Base-by-base conservation (phyloP, 2,329 filamentous ascomycete species). In the Diplodia seriata region DNA sequence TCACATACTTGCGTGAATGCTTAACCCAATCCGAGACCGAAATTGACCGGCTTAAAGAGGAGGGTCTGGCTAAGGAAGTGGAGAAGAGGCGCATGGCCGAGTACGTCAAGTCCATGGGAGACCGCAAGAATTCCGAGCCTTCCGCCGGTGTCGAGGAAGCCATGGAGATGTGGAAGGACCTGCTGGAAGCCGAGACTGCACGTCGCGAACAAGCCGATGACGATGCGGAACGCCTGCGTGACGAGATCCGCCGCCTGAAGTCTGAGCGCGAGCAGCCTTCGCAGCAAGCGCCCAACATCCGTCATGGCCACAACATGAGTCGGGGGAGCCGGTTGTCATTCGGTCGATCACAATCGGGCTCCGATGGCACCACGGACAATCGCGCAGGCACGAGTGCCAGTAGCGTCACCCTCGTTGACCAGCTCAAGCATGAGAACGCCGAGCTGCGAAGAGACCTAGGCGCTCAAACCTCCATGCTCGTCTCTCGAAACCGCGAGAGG, bases 381-480 rank as follows among this genome's bases (percentile, higher is more conserved):
- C 82, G 83, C 50, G 83, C 84, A 38, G 80, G 86, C 55, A 89
- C 86, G 18, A 67, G 47, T n/a, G 49, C 59, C 20, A 65, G 68
- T 1, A 89, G 85, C 70, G 91, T 87, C 9, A 86, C 93, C 1
- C 86, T 92, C 12, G 91, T 95, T n/a, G 93, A 97, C 70, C 90
- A 96, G 72, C 82, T 98, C 33, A 90, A 92, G 63, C 93, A 94
- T 75, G 94, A 98, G 75, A 98, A 97, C 74, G 92, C 93, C 2
- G 94, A 97, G 77, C 81, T 99, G 38, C 89, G 94, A 65, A 91
- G 94, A 66, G 94, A 98, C 78, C 91, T 98, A 36, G 93, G 94
- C 70, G 95, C 95, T 2, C 95, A 99, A 77, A 97, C 94, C 0
- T 97, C 94, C 0, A 98, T 99, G 93, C 86, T 99, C 40, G 97